Conservation (phyloP, 2,329 filamentous ascomycete genomes). For the Fusarium sp. region DNA sequence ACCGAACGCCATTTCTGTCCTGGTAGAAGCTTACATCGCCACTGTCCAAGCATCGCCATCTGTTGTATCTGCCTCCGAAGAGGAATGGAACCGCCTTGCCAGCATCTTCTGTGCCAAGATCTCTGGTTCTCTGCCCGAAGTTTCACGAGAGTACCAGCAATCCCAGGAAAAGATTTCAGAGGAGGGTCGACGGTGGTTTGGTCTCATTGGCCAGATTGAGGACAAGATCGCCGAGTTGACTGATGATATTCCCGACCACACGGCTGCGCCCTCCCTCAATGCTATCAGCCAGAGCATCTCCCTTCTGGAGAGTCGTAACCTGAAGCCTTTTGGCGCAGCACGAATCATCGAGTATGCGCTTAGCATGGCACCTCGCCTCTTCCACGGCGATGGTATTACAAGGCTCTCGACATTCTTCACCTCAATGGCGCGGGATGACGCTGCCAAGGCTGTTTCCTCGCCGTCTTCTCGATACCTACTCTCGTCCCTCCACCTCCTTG, state of each 20-base stretch:
- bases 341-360: constrained; percentile 56
- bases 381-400: constrained; percentile 48
- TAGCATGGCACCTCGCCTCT: constrained; percentile 55
- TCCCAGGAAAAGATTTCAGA: constrained; percentile 77
- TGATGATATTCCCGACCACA: constrained; percentile 46
- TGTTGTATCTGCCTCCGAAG: constrained; percentile 61
- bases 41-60: constrained; percentile 55
- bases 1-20: constrained; percentile 51
- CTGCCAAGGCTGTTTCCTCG: constrained; percentile 71
- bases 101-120: constrained; percentile 73
- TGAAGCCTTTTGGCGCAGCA: constrained; percentile 68
- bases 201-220: constrained; percentile 63
- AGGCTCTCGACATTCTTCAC: constrained; percentile 58
- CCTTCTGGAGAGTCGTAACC: constrained; percentile 61
- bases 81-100: constrained; percentile 73
- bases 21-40: constrained; percentile 61
- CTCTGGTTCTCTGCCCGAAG: constrained; percentile 80
- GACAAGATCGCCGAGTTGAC: constrained; percentile 43
- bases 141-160: constrained; percentile 78
- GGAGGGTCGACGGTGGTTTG: constrained; percentile 75
- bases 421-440: constrained; percentile 64
- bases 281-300: constrained; percentile 53
- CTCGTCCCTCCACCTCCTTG: constrained; percentile 70
- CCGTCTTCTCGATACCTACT: constrained; percentile 75
- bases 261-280: constrained; percentile 45